phyloP scores from a whole-genome alignment of 148 eudicot genomes.

The Beta vulgaris region DNA sequence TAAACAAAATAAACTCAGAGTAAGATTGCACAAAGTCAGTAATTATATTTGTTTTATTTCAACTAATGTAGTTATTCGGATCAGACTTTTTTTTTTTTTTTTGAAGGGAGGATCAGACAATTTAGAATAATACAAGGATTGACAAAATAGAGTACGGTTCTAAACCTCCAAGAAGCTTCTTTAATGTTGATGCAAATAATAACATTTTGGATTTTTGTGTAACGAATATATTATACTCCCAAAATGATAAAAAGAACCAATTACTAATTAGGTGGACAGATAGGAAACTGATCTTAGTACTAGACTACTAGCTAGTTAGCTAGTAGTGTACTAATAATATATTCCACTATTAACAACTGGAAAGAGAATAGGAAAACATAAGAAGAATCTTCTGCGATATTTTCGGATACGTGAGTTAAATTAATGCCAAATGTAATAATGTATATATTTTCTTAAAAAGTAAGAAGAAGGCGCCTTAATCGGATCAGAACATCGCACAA shows the following conservation, averaged over 20 bases:
- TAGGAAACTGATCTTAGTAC: neutral
- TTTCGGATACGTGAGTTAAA: too few species aligned
- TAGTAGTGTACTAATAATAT: neutral
- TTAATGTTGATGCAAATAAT: neutral
- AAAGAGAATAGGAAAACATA: neutral
- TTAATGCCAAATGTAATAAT: too few species aligned
- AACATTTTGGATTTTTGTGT: neutral
- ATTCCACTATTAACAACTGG: conserved; percentile 1
- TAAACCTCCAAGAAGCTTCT: conserved; percentile 17
- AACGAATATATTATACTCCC: neutral
- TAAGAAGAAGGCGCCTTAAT: too few species aligned
- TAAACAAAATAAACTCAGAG: too few species aligned
- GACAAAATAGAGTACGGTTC: conserved; percentile 11
- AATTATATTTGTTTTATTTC: too few species aligned
- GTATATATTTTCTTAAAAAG: too few species aligned
- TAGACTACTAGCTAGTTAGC: neutral
- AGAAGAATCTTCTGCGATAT: neutral
- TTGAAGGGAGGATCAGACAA: neutral
- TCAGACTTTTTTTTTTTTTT: too few species aligned
- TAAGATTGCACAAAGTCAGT: too few species aligned
- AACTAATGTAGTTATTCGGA: too few species aligned
- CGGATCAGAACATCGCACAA: too few species aligned
- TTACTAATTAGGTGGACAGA: neutral
- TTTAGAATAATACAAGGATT: neutral
- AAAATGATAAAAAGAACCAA: neutral